Base-by-base conservation (phyloP, 2,329 filamentous ascomycete genomes). In the Monosporascus cannonballus region DNA sequence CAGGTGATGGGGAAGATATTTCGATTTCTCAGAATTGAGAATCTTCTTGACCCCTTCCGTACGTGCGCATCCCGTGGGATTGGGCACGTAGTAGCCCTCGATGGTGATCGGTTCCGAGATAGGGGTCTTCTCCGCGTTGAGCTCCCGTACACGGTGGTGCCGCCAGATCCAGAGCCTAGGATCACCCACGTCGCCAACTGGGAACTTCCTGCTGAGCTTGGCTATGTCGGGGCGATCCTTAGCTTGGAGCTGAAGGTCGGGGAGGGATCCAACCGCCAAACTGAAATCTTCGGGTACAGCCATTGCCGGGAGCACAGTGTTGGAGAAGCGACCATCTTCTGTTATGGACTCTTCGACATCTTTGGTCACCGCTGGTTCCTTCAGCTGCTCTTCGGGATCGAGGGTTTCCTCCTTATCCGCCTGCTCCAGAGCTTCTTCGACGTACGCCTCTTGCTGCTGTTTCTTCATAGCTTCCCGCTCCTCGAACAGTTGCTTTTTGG, bases 31-130 rank as follows among this genome's bases (percentile, higher is more conserved):
- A 0, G 90, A 90, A 69, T 99, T 95, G 56, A 96, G 80, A 52
- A 99, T 97, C 76, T 93, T 96, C 76, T 95, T 93, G 64, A 91
- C 85, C 27, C 91, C 92, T 73, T 99, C 92, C 0, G 94, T 96
- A 52, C 94, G 84, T 52, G 94, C 94, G 61, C 85, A 89, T 36
- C 94, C 94, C 9, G 90, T 90, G 0, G 79, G 56, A 60, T 96
- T 99, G 0, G 89, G 84, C 41, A 96, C 89, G 65, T 96, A 97
- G 63, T 86, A 86, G 20, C 83, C 84, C 34, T 78, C 76, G 45
- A 86, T 84, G 18, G 65, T 64, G 17, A 76, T 69, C 1, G 76
- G 65, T 2, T 69, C 63, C n/a, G 61, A 60, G 2, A 59, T 54
- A 7, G 64, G 58, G 24, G 56, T 57, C 27, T 63, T 67, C 25